Evolutionary conservation across 371 early-diverging fungal species (phyloP).

Genomic region (Mucor lusitanicus): DNA sequence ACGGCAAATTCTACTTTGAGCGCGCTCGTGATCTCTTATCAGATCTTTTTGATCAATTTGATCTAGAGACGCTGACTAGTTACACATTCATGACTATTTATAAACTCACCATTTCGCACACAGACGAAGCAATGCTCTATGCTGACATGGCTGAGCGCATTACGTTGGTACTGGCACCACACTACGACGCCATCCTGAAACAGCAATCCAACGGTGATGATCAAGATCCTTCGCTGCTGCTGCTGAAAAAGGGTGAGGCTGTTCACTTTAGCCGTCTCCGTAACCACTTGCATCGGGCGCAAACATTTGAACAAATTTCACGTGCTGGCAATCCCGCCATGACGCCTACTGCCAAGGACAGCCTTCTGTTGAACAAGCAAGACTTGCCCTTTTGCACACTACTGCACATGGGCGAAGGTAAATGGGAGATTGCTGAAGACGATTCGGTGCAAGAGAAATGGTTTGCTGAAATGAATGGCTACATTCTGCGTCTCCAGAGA

Average conservation of each 20-base stretch:
- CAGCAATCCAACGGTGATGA: not conserved
- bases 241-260: slow-evolving; percentile 13
- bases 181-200: slow-evolving; percentile 2
- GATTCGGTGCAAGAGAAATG: slow-evolving; percentile 19
- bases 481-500: slow-evolving; percentile 17
- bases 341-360: not conserved
- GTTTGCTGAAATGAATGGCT: slow-evolving; percentile 20
- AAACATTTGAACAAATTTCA: slow-evolving; percentile 20
- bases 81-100: slow-evolving; percentile 37
- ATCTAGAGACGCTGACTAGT: slow-evolving; percentile 31
- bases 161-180: slow-evolving; percentile 12
- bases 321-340: not conserved
- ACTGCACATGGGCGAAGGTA: slow-evolving; percentile 17
- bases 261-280: slow-evolving; percentile 16
- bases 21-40: slow-evolving; percentile 31
- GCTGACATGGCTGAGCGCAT: slow-evolving; percentile 39
- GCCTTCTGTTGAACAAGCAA: not conserved
- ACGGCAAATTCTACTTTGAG: slow-evolving; percentile 39
- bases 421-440: slow-evolving; percentile 17
- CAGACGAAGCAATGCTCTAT: slow-evolving; percentile 21
- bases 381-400: slow-evolving; percentile 24
- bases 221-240: not conserved
- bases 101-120: slow-evolving; percentile 18
- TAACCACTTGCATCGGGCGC: slow-evolving; percentile 23
- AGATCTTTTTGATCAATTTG: slow-evolving; percentile 39